Conservation (phyloP, 75 land plant genomes). For the Pseudotsuga menziesii region DNA sequence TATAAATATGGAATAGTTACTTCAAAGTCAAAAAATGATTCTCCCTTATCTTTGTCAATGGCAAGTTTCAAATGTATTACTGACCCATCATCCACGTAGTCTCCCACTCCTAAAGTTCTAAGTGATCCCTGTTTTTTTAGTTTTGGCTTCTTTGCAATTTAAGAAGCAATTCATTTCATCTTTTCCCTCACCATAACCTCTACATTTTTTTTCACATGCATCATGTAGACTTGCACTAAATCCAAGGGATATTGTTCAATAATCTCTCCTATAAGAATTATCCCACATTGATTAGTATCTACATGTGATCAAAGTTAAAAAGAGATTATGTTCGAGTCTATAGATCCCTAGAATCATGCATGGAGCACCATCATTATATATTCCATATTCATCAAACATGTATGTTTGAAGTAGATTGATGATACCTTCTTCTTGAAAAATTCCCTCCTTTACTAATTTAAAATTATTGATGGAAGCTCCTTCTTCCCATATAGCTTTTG, state of each 20-base stretch:
- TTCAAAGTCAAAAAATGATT: constrained; percentile 80
- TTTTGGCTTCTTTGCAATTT: constrained; percentile 25
- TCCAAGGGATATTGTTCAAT: constrained; percentile 84
- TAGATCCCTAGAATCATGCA: constrained; percentile 98
- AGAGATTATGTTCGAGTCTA: constrained; percentile 87
- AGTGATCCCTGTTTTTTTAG: constrained; percentile 13
- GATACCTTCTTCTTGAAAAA: no score
- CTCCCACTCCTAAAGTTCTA: constrained; percentile 75
- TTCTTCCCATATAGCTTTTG: no score
- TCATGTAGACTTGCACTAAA: constrained; percentile 97
- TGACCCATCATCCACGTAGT: constrained; percentile 99
- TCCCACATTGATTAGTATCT: constrained; percentile 97
- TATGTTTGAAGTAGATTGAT: no score
- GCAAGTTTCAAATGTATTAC: constrained; percentile 78
- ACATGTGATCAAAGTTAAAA: constrained; percentile 97
- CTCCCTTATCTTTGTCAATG: constrained; percentile 71
- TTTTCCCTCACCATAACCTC: constrained; percentile 95
- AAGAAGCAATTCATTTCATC: constrained; percentile 80
- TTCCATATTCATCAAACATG: no score
- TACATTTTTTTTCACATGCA: constrained; percentile 88
- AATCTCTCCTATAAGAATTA: constrained; percentile 83
- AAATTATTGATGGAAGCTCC: no score
- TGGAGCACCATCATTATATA: no score
- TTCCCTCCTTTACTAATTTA: no score
- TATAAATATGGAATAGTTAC: constrained; percentile 92